Conservation (phyloP, 176 grass and related monocot species). For the Musa schizocarpa region DNA sequence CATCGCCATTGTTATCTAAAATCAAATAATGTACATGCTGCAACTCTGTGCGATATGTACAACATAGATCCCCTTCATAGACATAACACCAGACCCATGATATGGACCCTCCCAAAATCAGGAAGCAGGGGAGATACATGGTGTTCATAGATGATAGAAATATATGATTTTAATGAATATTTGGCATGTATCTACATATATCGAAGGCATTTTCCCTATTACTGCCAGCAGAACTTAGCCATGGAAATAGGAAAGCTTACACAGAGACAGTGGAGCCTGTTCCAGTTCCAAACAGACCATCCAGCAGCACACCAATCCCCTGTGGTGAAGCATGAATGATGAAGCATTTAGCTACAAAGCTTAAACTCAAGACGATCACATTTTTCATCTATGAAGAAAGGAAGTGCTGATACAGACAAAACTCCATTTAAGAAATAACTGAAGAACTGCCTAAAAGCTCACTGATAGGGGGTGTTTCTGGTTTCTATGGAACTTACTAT, state of each 20-base stretch:
- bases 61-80: background rate
- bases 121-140: background rate
- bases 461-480: too few species aligned
- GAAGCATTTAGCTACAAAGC: background rate
- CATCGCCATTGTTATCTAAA: background rate
- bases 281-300: conserved; percentile 42
- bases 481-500: too few species aligned
- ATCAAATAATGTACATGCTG: background rate
- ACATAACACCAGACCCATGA: background rate
- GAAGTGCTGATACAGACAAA: too few species aligned
- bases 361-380: background rate
- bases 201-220: background rate
- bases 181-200: too few species aligned
- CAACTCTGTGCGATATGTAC: background rate
- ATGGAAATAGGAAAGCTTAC: conserved; percentile 26
- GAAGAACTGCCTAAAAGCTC: too few species aligned
- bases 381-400: background rate
- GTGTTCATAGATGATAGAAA: background rate
- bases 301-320: conserved; percentile 38
- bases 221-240: background rate
- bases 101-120: background rate
- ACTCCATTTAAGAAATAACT: too few species aligned
- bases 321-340: conserved; percentile 9
- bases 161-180: background rate
- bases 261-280: conserved; percentile 52